phyloP scores from a whole-genome alignment of 2,329 filamentous ascomycete species.

The Westerdykella aurantiaca region DNA sequence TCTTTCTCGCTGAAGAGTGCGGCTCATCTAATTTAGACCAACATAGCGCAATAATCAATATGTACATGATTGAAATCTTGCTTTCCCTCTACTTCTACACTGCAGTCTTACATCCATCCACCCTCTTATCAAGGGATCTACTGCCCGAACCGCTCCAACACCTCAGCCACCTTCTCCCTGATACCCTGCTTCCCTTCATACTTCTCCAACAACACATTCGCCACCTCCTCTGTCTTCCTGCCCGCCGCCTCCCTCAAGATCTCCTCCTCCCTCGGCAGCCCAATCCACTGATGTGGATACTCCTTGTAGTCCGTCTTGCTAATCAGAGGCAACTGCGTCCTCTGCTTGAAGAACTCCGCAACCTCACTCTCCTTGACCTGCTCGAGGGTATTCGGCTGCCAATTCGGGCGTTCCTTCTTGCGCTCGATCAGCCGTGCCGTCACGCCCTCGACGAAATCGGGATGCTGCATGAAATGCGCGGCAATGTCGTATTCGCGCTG shows the following conservation, averaged over 20 bases:
- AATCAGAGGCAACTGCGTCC: constrained; percentile 54
- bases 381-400: constrained; percentile 69
- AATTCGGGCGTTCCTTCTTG: constrained; percentile 59
- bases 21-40: background rate
- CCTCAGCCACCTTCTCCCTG: constrained; percentile 57
- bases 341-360: constrained; percentile 59
- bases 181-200: constrained; percentile 44
- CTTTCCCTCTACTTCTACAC: background rate
- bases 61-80: background rate
- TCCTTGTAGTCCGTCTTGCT: constrained; percentile 56
- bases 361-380: constrained; percentile 57
- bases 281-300: constrained; percentile 68
- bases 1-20: background rate
- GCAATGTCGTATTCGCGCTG: constrained; percentile 80
- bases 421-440: constrained; percentile 70
- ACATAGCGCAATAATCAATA: background rate
- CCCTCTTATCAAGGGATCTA: background rate
- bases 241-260: constrained; percentile 43
- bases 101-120: background rate
- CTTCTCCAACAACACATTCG: constrained; percentile 36
- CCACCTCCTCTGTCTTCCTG: constrained; percentile 32
- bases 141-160: constrained; percentile 45
- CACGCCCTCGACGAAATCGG: constrained; percentile 91
- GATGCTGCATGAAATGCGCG: constrained; percentile 79
- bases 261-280: constrained; percentile 66